Evolutionary conservation across 2,329 filamentous ascomycete genomes (phyloP).

Genomic region (Aspergillus sp.): DNA sequence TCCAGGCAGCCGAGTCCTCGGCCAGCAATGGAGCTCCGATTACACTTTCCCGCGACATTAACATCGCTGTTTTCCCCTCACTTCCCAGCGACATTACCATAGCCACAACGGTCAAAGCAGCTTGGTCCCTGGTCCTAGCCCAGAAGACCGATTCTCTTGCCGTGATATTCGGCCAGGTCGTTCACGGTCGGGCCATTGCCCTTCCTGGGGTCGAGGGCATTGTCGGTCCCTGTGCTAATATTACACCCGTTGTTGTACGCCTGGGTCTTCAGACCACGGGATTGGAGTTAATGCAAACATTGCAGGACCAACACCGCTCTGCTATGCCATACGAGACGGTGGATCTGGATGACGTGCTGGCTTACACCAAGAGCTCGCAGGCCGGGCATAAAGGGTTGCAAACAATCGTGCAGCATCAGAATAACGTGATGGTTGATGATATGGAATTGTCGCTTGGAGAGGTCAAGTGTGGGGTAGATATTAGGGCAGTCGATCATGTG

Average conservation of each 20-base stretch:
- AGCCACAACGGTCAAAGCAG: conserved; percentile 55
- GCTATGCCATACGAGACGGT: conserved; percentile 54
- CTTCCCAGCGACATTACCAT: conserved; percentile 19
- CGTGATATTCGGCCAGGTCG: conserved; percentile 59
- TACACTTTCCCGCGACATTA: background rate
- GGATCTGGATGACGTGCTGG: conserved; percentile 35
- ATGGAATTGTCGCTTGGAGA: background rate
- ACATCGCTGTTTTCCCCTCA: background rate
- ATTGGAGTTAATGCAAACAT: conserved; percentile 50
- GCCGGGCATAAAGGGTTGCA: background rate
- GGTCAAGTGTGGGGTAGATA: background rate
- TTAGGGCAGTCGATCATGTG: background rate
- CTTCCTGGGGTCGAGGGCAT: conserved; percentile 34
- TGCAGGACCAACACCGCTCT: conserved; percentile 54
- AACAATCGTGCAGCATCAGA: background rate
- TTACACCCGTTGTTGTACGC: conserved; percentile 22
- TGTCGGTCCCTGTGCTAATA: conserved; percentile 26
- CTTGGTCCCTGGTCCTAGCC: conserved; percentile 60
- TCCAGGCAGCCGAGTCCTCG: background rate
- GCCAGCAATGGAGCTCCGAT: background rate
- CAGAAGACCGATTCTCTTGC: conserved; percentile 53
- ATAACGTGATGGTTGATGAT: background rate
- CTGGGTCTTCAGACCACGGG: conserved; percentile 21
- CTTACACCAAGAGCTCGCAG: background rate
- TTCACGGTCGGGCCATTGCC: conserved; percentile 52